phyloP scores from a whole-genome alignment of 352 stramenopile genomes.

The Phytophthora hybrid region DNA sequence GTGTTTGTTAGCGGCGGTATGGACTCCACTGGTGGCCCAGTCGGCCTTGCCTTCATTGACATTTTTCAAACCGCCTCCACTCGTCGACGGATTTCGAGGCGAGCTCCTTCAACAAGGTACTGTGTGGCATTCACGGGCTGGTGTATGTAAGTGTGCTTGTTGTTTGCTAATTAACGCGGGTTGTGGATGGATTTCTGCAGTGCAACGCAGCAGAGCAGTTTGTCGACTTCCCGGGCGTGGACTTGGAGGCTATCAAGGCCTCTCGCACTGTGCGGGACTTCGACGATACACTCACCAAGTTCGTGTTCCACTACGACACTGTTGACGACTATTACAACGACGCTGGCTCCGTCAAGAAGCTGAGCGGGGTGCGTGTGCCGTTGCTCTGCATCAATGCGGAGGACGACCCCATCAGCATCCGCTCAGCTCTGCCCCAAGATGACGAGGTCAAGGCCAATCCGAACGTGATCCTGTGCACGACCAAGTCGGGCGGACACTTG shows the following conservation, averaged over 20 bases:
- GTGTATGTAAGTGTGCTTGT: too few relatives aligned
- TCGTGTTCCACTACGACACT: conserved; percentile 64
- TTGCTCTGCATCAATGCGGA: conserved; percentile 71
- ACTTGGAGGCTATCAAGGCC: conserved; percentile 50
- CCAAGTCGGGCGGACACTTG: conserved; percentile 71
- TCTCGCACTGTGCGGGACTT: conserved; percentile 62
- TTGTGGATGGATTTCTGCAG: conserved; percentile 15
- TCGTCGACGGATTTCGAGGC: too few relatives aligned
- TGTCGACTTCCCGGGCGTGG: conserved; percentile 43
- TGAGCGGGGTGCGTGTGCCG: conserved; percentile 52
- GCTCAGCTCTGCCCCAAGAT: conserved; percentile 41
- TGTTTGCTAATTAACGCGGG: background rate
- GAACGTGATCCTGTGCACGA: conserved; percentile 74
- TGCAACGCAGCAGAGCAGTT: conserved; percentile 61
- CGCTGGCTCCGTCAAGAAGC: conserved; percentile 48
- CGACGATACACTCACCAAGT: conserved; percentile 69
- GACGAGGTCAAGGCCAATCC: conserved; percentile 52
- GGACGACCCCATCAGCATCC: conserved; percentile 71
- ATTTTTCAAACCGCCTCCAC: too few relatives aligned
- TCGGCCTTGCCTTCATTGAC: too few relatives aligned
- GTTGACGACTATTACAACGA: conserved; percentile 73
- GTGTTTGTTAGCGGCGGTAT: too few relatives aligned
- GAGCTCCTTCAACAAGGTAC: too few relatives aligned
- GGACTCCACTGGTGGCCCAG: too few relatives aligned
- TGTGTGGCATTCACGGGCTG: too few relatives aligned